Conservation (phyloP, 495 filamentous ascomycete genomes). For the Aspergillus hancockii region DNA sequence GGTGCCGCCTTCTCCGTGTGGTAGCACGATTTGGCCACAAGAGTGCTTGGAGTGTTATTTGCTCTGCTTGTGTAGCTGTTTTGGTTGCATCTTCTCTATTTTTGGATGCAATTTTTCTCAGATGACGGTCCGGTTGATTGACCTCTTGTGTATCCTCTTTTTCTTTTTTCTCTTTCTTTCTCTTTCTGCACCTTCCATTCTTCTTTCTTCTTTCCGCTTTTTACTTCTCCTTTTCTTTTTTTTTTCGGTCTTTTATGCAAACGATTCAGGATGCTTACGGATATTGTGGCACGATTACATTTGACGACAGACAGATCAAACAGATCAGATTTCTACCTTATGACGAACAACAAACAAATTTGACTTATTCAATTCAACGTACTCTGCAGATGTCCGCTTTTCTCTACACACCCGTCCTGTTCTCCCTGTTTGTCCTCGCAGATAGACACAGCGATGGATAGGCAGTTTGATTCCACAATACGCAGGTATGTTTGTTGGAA, state of each 20-base stretch:
- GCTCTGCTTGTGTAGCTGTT: neutral
- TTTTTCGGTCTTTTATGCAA: constrained; percentile 8
- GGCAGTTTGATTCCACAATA: neutral
- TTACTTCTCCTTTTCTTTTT: constrained; percentile 3
- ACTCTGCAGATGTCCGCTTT: neutral
- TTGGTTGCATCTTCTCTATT: neutral
- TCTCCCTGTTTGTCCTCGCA: neutral
- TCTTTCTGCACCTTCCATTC: neutral
- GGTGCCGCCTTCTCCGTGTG: neutral
- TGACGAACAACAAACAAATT: constrained; percentile 13
- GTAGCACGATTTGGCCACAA: neutral
- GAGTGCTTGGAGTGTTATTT: neutral
- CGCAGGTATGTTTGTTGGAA: neutral
- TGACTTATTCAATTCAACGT: neutral
- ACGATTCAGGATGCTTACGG: constrained; percentile 7
- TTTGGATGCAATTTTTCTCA: neutral
- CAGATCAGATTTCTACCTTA: constrained; percentile 6
- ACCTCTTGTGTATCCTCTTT: neutral
- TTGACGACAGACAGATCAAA: constrained; percentile 21
- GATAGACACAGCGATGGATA: neutral
- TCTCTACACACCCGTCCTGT: neutral
- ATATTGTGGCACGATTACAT: constrained; percentile 13
- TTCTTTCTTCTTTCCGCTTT: neutral
- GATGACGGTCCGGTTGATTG: neutral
- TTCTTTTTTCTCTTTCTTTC: neutral